Evolutionary conservation across 768 basidiomycete genomes (phyloP), one percentile per base, ranked within the genome.

Genomic region (Naganishia onofrii): DNA sequence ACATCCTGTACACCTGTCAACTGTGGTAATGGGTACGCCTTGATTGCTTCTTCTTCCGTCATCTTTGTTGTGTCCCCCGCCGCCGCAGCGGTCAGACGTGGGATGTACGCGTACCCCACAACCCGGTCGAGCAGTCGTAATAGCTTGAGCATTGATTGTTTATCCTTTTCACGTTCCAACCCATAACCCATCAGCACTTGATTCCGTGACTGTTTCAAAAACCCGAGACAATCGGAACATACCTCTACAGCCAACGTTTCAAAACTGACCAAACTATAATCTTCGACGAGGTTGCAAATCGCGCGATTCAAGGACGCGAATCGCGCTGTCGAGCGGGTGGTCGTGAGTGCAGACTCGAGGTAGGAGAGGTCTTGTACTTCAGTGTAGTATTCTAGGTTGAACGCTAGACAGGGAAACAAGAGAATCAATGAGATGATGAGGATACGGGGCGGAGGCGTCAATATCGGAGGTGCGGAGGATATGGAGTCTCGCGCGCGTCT

Each of bases 231-330:
- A 36, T 5, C 4, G 12, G 34, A 8, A 75, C 85, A 66, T 72
- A 90, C 92, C 85, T 99, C 96, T 15, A 99, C 93, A 0, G 94
- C 93, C 0, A 99, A 85, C 0, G 96, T 98, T 82, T 98, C 94
- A 74, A 99, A 99, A 0, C 92, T 91, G 19, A 99, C 93, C 21
- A 97, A 86, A 42, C 88, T 85, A 78, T 88, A 97, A 78, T 97
- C 95, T 78, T 97, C 93, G 48, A 98, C 87, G n/a, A 98, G 80
- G 17, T 90, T 93, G 70, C 92, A 90, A 77, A 98, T 88, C 0
- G 90, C 89, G 85, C 90, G 87, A 79, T 97, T 98, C 54, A 99
- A 82, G 9, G 88, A 87, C 0, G 85, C 83, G 75, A 87, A 96
- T 46, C 88, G 87, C 0, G 89, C 87, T 19, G 58, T 36, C 17